A percentile compares a stretch with the other conserved stretches of the same genome.
Evolutionary conservation across 2,329 filamentous ascomycete species (phyloP).

Genomic region (Plectosphaerella plurivora): DNA sequence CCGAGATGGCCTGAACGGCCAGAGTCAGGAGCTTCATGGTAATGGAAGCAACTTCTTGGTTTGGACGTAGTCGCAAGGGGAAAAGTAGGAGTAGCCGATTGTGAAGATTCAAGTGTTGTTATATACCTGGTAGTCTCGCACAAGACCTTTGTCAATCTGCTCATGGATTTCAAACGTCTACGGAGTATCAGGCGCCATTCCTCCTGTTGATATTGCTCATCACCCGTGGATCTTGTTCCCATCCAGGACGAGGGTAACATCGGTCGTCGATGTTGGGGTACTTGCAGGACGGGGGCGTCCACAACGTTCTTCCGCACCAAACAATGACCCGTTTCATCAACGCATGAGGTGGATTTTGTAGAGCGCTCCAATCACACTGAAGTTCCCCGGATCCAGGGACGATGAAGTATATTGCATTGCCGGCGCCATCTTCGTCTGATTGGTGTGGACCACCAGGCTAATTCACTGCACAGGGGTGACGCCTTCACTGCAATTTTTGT

Average conservation of each 20-base stretch:
- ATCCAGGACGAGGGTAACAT: too few relatives aligned
- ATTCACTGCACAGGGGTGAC: too few relatives aligned
- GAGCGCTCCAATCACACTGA: neutral
- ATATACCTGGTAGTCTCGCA: neutral
- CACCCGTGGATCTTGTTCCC: too few relatives aligned
- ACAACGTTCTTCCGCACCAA: neutral
- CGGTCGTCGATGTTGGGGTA: neutral
- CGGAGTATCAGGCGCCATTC: neutral
- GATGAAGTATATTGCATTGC: too few relatives aligned
- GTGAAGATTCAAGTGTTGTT: neutral
- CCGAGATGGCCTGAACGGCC: too few relatives aligned
- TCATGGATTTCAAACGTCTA: neutral
- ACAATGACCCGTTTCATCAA: neutral
- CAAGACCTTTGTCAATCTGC: neutral
- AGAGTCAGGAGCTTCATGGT: neutral
- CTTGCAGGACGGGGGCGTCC: neutral
- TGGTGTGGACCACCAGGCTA: too few relatives aligned
- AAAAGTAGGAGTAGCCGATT: neutral
- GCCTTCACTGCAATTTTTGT: too few relatives aligned
- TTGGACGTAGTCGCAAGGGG: neutral
- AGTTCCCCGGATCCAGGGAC: too few relatives aligned
- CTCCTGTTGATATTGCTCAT: neutral
- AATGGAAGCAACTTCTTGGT: neutral
- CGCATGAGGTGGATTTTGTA: neutral
- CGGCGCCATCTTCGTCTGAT: too few relatives aligned